These are phyloP conservation scores for Tylopilus plumbeoviolaceoides DNA, from an alignment of 768 basidiomycete species.

Conservation along the genomic window DNA sequence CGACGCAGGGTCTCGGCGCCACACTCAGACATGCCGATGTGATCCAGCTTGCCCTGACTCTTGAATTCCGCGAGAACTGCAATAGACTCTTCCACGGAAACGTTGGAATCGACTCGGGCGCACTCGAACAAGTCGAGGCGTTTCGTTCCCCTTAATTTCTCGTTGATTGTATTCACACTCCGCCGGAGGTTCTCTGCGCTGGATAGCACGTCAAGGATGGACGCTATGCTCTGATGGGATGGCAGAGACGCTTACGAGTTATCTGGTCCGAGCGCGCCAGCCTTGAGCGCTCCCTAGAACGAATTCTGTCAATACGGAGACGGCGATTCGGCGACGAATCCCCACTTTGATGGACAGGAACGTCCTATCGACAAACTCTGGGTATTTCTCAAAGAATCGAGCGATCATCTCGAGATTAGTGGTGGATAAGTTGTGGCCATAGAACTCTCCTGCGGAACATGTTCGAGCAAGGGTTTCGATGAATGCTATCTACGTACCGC, in stretches of 20 bases:
- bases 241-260: constrained; percentile 20
- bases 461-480: not conserved
- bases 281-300: constrained; percentile 9
- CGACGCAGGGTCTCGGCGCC: constrained; percentile 44
- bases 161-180: constrained; percentile 42
- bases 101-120: constrained; percentile 41
- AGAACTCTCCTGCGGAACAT: constrained; percentile 49
- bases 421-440: constrained; percentile 39
- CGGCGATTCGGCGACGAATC: not conserved
- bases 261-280: constrained; percentile 15
- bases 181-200: constrained; percentile 39
- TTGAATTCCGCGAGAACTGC: constrained; percentile 40
- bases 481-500: constrained; percentile 30
- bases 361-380: constrained; percentile 31
- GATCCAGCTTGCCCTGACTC: constrained; percentile 34
- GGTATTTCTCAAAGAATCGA: constrained; percentile 40
- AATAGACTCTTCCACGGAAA: constrained; percentile 45
- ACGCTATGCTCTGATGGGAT: not conserved
- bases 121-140: constrained; percentile 57
- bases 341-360: constrained; percentile 35
- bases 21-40: constrained; percentile 59
- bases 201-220: not conserved
- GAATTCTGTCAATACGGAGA: not conserved
- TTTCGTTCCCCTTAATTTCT: constrained; percentile 48
- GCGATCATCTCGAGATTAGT: constrained; percentile 48